Conservation (phyloP, 257 asterid genomes). For the Linderniella brevidens region DNA sequence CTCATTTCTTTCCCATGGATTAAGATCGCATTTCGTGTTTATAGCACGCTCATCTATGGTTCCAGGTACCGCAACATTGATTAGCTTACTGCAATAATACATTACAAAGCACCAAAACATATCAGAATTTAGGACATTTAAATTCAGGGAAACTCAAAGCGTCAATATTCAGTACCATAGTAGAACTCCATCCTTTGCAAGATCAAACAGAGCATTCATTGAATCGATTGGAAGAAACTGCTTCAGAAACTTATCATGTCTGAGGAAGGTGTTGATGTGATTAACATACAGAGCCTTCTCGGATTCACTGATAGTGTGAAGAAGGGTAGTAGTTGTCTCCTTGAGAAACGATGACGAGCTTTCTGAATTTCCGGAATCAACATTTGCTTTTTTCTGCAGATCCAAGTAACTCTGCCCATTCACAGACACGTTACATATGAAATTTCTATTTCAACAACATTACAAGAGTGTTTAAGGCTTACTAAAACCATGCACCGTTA, state of each 20-base stretch:
- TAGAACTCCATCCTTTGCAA: constrained; percentile 6
- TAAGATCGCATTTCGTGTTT: constrained; percentile 62
- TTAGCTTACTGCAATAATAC: constrained; percentile 54
- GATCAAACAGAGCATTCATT: constrained; percentile 10
- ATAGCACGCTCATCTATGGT: constrained; percentile 92
- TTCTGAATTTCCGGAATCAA: constrained; percentile 41
- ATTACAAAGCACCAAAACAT: constrained; percentile 4
- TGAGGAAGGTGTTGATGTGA: constrained; percentile 87
- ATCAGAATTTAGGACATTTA: background rate
- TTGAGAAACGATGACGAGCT: constrained; percentile 65
- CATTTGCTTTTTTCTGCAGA: constrained; percentile 47
- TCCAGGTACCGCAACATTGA: constrained; percentile 86
- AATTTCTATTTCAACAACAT: constrained; percentile 9
- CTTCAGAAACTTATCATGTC: constrained; percentile 83
- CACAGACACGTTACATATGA: constrained; percentile 11
- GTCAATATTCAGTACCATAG: background rate
- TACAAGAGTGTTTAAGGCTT: constrained; percentile 3
- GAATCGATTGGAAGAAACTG: constrained; percentile 90
- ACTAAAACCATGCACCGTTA: constrained; percentile 4
- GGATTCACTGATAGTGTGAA: constrained; percentile 70
- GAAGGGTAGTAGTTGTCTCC: constrained; percentile 80
- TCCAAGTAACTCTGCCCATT: constrained; percentile 59
- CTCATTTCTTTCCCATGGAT: constrained; percentile 98
- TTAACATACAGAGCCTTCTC: constrained; percentile 88
- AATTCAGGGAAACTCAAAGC: constrained; percentile 5